Percentiles rank a stretch among this genome's conserved stretches.
Evolutionary conservation across 139 green algal genomes (phyloP).

Genomic region (Coelastrella sp.): DNA sequence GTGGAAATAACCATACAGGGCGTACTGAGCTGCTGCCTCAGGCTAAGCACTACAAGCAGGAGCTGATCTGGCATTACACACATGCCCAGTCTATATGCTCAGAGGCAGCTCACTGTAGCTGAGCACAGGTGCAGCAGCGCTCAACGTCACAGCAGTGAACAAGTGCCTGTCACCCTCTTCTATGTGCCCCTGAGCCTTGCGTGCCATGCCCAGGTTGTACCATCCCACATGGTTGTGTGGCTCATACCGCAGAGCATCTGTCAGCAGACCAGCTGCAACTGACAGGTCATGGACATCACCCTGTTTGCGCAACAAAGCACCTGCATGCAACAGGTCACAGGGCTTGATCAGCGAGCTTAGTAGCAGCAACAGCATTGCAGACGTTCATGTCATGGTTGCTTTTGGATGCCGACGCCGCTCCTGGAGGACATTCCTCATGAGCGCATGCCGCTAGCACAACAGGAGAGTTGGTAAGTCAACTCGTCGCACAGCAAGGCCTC

Average conservation of each 20-base stretch:
- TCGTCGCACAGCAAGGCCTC: too few species aligned
- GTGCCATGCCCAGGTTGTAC: constrained; percentile 35
- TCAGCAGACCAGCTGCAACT: constrained; percentile 34
- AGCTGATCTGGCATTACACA: background rate
- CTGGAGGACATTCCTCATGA: too few species aligned
- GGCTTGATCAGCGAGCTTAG: background rate
- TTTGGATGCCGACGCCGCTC: too few species aligned
- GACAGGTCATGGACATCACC: constrained; percentile 39
- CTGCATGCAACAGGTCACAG: background rate
- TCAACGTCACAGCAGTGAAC: constrained; percentile 30
- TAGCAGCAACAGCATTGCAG: background rate
- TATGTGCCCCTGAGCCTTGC: constrained; percentile 27
- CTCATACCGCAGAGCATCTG: constrained; percentile 44
- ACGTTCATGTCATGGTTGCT: background rate
- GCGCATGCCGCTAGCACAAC: too few species aligned
- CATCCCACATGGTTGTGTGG: constrained; percentile 45
- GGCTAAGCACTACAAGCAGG: background rate
- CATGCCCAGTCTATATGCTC: background rate
- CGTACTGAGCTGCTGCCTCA: too few species aligned
- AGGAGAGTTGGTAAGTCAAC: too few species aligned
- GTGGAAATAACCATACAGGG: too few species aligned
- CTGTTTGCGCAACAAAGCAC: constrained; percentile 21
- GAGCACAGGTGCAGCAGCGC: constrained; percentile 40
- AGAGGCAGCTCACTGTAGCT: constrained; percentile 48
- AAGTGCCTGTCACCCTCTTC: constrained; percentile 33